A percentile compares a stretch with the other conserved stretches of the same genome.
These are phyloP conservation scores for Zea mays DNA, from an alignment of 176 grass and related monocot genomes.

Conservation along the genomic window Zm-B73-REFERENCE-NAM-5.0 NC_050105.1:137629001-137629500, in stretches of 20 bases:
- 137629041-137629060: neutral
- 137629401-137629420: neutral
- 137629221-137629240: slow-evolving; percentile 1
- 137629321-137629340: neutral
- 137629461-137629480: neutral
- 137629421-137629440: neutral
- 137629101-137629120: slow-evolving; percentile 14
- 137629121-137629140: neutral
- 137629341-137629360: neutral
- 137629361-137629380: neutral
- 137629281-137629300: neutral
- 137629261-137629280: neutral
- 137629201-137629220: slow-evolving; percentile 5
- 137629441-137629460: neutral
- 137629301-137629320: slow-evolving; percentile 6
- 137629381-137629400: neutral
- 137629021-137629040: neutral
- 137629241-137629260: slow-evolving; percentile 4
- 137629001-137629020: neutral
- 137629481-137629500: slow-evolving; percentile 13
- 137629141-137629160: neutral
- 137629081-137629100: neutral
- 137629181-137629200: slow-evolving; percentile 17
- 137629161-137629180: neutral
- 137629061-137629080: neutral